Base-by-base conservation (phyloP, 2,329 filamentous ascomycete species). In the Trichothecium roseum region DNA sequence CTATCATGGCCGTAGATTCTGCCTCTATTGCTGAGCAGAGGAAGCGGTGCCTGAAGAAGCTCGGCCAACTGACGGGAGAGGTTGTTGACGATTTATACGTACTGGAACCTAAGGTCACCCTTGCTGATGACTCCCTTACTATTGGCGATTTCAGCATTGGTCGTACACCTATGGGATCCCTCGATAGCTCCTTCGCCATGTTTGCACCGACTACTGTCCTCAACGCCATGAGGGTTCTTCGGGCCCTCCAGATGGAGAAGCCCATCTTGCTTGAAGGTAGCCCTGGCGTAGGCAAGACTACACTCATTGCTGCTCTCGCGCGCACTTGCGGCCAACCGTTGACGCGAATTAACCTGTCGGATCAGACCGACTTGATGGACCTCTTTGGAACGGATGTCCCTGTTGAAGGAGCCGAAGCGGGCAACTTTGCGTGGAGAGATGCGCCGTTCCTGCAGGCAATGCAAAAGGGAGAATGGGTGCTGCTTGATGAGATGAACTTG, bases 401-500 rank as follows among this genome's bases (percentile, higher is more conserved):
- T 0, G 79, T 94, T 4, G 91, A 96, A 59, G 88, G 87, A n/a
- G 86, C 83, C 1, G 78, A 84, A 49, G 82, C 87, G 7, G 91
- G 91, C 1, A 82, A 84, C 40, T 98, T 98, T 52, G 81, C 84
- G 2, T 98, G 91, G 91, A 77, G 87, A 46, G 89, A 98, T 55
- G 91, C 89, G 0, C 88, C 91, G 1, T 96, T 98, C 53, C 65
- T 98, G 15, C 84, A 86, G 53, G 91, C 91, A 0, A 96, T 98
- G 89, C 91, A 96, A 53, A 83, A 77, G 39, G 91, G 91, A 18
- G 84, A 94, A 47, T 98, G 91, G 91, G 91, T 98, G 9, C 66
- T 98, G 18, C 70, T 98, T 1, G 91, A 98, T 51, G 91, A 98
- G 64, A 98, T 98, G 91, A 98, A 98, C 50, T 63, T 98, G 43